A percentile compares a stretch with the other conserved stretches of the same genome.
Conservation (phyloP, 2,329 filamentous ascomycete species). For the Triangularia setosa region DNA sequence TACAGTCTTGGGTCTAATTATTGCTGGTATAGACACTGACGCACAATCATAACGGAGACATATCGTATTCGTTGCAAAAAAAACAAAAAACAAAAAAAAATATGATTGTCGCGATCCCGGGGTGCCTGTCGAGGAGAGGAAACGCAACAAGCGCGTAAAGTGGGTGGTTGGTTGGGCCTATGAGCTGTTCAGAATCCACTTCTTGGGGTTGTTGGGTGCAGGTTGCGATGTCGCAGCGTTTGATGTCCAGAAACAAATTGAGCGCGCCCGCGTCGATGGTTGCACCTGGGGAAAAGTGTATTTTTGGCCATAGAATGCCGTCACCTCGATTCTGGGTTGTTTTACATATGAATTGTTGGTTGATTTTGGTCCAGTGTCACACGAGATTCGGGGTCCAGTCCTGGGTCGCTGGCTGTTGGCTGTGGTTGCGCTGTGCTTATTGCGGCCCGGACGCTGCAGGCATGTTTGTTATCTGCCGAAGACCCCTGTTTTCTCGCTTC, state of each 20-base stretch:
- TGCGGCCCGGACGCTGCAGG: constrained; percentile 4
- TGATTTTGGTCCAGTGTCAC: constrained; percentile 5
- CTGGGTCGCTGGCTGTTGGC: not conserved
- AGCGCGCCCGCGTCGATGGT: not conserved
- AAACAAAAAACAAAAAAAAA: not conserved
- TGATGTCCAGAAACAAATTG: not conserved
- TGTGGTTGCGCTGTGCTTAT: not conserved
- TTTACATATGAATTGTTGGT: not conserved
- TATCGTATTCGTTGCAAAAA: not conserved
- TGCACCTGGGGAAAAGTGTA: not conserved
- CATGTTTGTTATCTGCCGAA: not conserved
- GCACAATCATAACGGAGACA: not conserved
- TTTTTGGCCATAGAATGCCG: not conserved
- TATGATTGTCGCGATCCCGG: not conserved
- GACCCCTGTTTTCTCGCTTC: constrained; percentile 5
- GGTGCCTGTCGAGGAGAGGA: not conserved
- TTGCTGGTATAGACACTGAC: not conserved
- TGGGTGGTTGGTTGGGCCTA: not conserved
- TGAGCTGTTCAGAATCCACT: not conserved
- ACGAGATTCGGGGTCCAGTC: not conserved
- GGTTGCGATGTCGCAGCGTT: not conserved
- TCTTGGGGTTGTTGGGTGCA: not conserved
- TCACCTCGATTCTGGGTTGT: not conserved
- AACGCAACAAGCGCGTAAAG: not conserved
- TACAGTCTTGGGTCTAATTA: not conserved